Evolutionary conservation across 257 asterid species (phyloP), one percentile per base, ranked within the genome.

Genomic region (Dorcoceras hygrometricum): DNA sequence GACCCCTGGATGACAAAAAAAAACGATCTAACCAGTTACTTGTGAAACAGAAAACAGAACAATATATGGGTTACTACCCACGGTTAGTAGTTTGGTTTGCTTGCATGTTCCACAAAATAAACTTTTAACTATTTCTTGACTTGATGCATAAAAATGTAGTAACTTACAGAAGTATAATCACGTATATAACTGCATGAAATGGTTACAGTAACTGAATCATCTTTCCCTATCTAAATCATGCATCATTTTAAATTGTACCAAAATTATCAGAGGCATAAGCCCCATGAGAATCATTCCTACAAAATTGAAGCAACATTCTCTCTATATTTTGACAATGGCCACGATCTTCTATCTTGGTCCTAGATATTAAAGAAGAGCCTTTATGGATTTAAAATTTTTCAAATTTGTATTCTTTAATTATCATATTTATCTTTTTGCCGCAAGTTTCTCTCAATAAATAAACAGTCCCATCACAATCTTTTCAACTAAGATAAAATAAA

Each of bases 1-100:
- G 72, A 73, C 80, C 79, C 96, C 97, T 93, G 76, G 55, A 81
- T 71, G 68, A 63, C 23, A 74, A 55, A 72, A 11, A 24, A 23
- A 53, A 57, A 20, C 36, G 43, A 73, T 60, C 53, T 54, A 55
- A 61, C n/a, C 6, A 54, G 59, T 20, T 43, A 46, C n/a, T 16
- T 20, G 65, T 59, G 72, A 54, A 18, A 50, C 28, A 68, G 2
- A 58, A 53, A 25, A 27, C 29, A 23, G 4, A 46, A 36, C 18
- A 3, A 43, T 1, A 12, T 43, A 6, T 14, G 12, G 14, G 19
- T 43, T 39, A 34, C 8, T 8, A 39, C 18, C n/a, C 50, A 39
- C 4, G 50, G 50, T 50, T 27, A 62, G 71, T 23, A 58, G 66
- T 20, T 57, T 36, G 63, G 56, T 64, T 46, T 25, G 5, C 31